phyloP scores from a whole-genome alignment of 2,329 filamentous ascomycete genomes.

The Stachybotrys echinatus region DNA sequence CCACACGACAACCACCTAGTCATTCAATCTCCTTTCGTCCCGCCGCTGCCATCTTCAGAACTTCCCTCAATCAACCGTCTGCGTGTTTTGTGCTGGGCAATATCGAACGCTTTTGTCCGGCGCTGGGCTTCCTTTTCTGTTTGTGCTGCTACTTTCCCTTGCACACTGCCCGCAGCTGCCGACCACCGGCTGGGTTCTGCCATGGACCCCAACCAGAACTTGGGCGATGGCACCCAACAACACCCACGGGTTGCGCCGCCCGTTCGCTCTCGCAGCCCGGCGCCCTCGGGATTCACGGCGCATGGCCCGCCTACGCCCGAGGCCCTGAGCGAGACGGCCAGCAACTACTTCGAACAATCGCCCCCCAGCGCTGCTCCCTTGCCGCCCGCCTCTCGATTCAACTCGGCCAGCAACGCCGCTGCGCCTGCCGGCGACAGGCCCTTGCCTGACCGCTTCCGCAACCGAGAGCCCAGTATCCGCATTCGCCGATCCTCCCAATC shows the following conservation, averaged over 20 bases:
- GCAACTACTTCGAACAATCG: constrained; percentile 15
- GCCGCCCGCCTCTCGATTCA: constrained; percentile 9
- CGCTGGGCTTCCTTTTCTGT: no score
- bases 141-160: no score
- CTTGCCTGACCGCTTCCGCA: constrained; percentile 8
- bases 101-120: no score
- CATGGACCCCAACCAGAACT: background rate
- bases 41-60: no score
- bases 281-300: constrained; percentile 7
- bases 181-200: no score
- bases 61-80: background rate
- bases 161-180: no score
- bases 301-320: constrained; percentile 11
- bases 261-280: constrained; percentile 12
- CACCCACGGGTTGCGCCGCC: no score
- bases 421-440: background rate
- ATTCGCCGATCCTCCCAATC: constrained; percentile 16
- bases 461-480: constrained; percentile 18
- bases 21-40: no score
- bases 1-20: background rate
- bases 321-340: constrained; percentile 13
- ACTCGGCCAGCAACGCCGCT: constrained; percentile 6
- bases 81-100: no score
- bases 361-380: constrained; percentile 13
- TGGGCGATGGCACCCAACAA: no score